Evolutionary conservation across 768 basidiomycete species (phyloP), one percentile per base, ranked within the genome.

Genomic region (Galerina marginata): DNA sequence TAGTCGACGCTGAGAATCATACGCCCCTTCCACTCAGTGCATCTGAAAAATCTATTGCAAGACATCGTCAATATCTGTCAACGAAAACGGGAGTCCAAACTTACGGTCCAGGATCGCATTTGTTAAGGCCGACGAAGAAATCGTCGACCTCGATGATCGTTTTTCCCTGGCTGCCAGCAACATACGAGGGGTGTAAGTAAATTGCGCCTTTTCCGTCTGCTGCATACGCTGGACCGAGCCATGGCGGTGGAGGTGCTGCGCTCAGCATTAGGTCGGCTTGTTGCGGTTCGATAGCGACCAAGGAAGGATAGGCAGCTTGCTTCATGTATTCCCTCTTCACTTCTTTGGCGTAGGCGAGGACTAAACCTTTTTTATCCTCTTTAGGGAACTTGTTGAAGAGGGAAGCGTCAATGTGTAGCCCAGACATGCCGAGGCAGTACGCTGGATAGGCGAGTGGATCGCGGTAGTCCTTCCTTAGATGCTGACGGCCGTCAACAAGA

Each of bases 61-160:
- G 6, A 9, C 6, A 45, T 46, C 43, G 49, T 44, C 6, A 51
- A 44, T 33, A 37, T 20, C 11, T 9, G 33, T 16, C 38, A 9
- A 14, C 9, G 26, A 48, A 38, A 20, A 48, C 20, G 1, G 6
- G n/a, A 36, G 2, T 4, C 5, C 16, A 2, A 10, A 66, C 65
- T 59, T 46, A 66, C 65, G 65, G 65, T 58, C 65, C 65, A 23
- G 65, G 65, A 49, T 66, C 65, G 45, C 62, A 61, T 39, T 64
- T 66, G 36, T 66, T 66, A 42, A 66, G 38, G 10, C 62, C 62
- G 14, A 66, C 5, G 36, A 66, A 66, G 54, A 66, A 66, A 37
- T 66, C 59, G 11, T 64, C 62, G 25, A 66, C 52, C 10, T 66
- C 65, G 56, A 66, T 63, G 1, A 61, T 59, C 12, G 63, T 58